A percentile compares a stretch with the other conserved stretches of the same genome.
These are phyloP conservation scores for Wickerhamomyces sp. DNA, from an alignment of 1,139 yeast genomes.

Conservation along the genomic window DNA sequence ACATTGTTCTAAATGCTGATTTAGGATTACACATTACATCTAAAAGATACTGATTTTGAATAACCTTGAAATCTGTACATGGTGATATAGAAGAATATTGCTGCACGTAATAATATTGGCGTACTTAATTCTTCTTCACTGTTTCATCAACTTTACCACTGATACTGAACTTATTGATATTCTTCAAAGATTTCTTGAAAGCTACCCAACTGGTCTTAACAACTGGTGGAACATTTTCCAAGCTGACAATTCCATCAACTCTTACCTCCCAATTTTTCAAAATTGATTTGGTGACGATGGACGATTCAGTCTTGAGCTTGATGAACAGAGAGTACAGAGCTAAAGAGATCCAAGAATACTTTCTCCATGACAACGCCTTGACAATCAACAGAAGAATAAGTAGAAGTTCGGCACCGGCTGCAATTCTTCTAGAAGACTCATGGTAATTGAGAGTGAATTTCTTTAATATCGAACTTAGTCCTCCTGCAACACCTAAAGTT, in stretches of 20 bases:
- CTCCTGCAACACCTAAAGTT: conserved; percentile 43
- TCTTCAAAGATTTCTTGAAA: conserved; percentile 42
- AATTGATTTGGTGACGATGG: conserved; percentile 67
- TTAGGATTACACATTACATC: too few species aligned
- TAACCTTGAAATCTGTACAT: too few species aligned
- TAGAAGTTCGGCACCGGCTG: conserved; percentile 65
- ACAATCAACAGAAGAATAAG: conserved; percentile 46
- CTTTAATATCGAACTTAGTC: conserved; percentile 40
- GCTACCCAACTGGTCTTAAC: conserved; percentile 59
- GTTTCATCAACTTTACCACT: not conserved
- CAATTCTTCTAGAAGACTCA: conserved; percentile 65
- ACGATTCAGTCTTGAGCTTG: conserved; percentile 74
- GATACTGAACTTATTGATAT: not conserved
- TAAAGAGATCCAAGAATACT: conserved; percentile 59
- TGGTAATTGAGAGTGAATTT: conserved; percentile 59
- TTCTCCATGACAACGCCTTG: conserved; percentile 58
- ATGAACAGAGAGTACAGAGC: conserved; percentile 60
- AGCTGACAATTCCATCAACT: conserved; percentile 58
- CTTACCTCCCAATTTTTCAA: conserved; percentile 69
- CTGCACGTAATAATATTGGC: too few species aligned
- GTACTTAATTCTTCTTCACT: not conserved
- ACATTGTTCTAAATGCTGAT: too few species aligned
- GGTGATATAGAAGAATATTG: too few species aligned
- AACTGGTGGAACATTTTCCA: conserved; percentile 53
- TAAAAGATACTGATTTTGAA: too few species aligned